Evolutionary conservation across 805 yeast species (phyloP).

Genomic region (Naumovozyma castellii): DNA sequence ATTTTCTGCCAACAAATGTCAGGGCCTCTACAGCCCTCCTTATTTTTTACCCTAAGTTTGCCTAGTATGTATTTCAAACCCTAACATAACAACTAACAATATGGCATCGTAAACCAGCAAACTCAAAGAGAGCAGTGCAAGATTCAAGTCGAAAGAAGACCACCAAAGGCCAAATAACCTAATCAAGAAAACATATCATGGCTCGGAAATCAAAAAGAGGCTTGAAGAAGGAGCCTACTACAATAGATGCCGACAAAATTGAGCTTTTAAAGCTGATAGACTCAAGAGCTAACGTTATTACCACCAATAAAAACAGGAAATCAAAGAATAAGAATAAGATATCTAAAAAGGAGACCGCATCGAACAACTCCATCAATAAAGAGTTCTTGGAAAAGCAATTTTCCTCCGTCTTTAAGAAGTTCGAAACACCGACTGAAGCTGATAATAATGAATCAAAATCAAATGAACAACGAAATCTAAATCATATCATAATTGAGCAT

Average conservation of each 20-base stretch:
- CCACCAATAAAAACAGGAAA: neutral
- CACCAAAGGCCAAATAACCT: too few relatives aligned
- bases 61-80: too few relatives aligned
- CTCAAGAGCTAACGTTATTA: neutral
- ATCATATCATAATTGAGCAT: neutral
- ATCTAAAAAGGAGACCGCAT: slow-evolving; percentile 25
- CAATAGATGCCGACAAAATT: slow-evolving; percentile 2
- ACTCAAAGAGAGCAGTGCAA: too few relatives aligned
- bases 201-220: slow-evolving; percentile 8
- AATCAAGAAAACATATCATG: slow-evolving; percentile 3
- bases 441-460: neutral
- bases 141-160: too few relatives aligned
- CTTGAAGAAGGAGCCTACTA: slow-evolving; percentile 1
- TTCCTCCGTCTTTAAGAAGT: slow-evolving; percentile 4
- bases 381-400: slow-evolving; percentile 17
- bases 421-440: slow-evolving; percentile 3
- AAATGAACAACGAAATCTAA: neutral
- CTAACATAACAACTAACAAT: too few relatives aligned
- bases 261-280: neutral
- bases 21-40: too few relatives aligned
- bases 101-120: too few relatives aligned
- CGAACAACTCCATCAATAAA: slow-evolving; percentile 17
- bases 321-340: slow-evolving; percentile 6
- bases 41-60: too few relatives aligned
- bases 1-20: too few relatives aligned